Base-by-base conservation (phyloP, 352 stramenopile genomes). In the Phytophthora constricta region DNA sequence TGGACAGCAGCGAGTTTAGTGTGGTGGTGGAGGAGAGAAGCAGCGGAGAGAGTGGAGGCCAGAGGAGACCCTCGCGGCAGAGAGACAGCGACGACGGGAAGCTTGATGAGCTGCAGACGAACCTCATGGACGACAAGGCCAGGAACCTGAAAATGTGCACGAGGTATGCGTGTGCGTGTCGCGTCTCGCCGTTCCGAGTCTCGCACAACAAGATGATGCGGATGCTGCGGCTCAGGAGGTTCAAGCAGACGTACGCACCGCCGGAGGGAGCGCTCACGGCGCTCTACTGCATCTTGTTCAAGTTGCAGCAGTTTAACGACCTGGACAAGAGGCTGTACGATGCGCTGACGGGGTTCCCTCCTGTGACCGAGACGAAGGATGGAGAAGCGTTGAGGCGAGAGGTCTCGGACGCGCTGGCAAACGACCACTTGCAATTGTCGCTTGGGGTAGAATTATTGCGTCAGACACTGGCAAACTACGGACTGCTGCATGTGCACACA, bases 261-360 rank as follows among this genome's bases (percentile, higher is more conserved):
- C 64, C 52, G 0, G 70, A 80, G 39, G 70, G 77, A 2, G 60
- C 67, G 0, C 59, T 81, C 22, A 86, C 78, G 1, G 83, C 86
- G 19, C 71, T 93, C 25, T 87, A 80, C 59, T 93, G 86, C 52
- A 69, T 93, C 1, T 49, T 93, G 4, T 79, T 72, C 46, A 75
- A 80, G 9, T 60, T 93, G 28, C 85, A 93, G 55, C 75, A 91
- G 66, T 82, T 74, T 42, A 93, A 93, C 68, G 80, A 90, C 50
- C 49, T 93, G 16, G 85, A 93, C 58, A 84, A 87, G 46, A 74
- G 83, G 20, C 62, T 93, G 25, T 84, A 82, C 41, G 83, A 91
- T 25, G 78, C 86, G 0, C 58, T 91, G 19, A 77, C 72, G 4
- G 79, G 74, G 1, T 77, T 86, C 20, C 65, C 62, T 0, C 5